These are phyloP conservation scores for Blastocladiella emersonii DNA, from an alignment of 371 early-diverging fungal species.

Conservation along the genomic window DNA sequence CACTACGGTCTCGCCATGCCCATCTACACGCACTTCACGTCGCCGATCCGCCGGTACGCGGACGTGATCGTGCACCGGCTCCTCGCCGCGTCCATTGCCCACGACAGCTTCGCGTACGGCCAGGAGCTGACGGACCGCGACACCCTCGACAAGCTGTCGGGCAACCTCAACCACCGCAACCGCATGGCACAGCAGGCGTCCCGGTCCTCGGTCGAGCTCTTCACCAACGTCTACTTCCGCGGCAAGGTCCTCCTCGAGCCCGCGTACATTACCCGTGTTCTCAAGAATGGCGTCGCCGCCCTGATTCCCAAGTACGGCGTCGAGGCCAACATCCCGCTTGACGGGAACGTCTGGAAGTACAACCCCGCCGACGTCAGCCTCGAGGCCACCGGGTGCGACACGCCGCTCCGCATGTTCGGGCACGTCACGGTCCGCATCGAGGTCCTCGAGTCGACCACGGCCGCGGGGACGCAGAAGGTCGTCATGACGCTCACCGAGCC, in stretches of 20 bases:
- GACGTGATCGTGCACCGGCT: constrained; percentile 92
- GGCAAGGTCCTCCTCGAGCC: constrained; percentile 66
- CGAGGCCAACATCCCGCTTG: constrained; percentile 72
- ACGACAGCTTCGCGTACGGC: constrained; percentile 29
- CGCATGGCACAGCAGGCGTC: constrained; percentile 91
- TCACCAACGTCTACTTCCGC: constrained; percentile 85
- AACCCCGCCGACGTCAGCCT: constrained; percentile 25
- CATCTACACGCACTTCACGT: constrained; percentile 89
- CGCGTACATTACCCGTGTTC: constrained; percentile 76
- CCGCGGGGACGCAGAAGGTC: constrained; percentile 20
- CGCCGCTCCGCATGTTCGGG: constrained; percentile 51
- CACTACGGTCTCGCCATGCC: constrained; percentile 77
- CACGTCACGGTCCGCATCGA: constrained; percentile 58
- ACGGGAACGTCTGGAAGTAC: constrained; percentile 18
- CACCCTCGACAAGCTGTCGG: constrained; percentile 61
- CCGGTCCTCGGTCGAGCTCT: constrained; percentile 85
- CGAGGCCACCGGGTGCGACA: constrained; percentile 24
- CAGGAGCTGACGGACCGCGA: constrained; percentile 65
- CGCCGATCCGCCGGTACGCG: constrained; percentile 81
- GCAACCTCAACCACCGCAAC: constrained; percentile 83
- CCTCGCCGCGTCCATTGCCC: constrained; percentile 63
- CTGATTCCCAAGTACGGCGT: constrained; percentile 88
- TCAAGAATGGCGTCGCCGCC: constrained; percentile 86
- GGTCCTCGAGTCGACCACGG: constrained; percentile 48
- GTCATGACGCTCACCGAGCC: constrained; percentile 11